Conservation (phyloP, 2,329 filamentous ascomycete genomes). For the Camillea tinctor region DNA sequence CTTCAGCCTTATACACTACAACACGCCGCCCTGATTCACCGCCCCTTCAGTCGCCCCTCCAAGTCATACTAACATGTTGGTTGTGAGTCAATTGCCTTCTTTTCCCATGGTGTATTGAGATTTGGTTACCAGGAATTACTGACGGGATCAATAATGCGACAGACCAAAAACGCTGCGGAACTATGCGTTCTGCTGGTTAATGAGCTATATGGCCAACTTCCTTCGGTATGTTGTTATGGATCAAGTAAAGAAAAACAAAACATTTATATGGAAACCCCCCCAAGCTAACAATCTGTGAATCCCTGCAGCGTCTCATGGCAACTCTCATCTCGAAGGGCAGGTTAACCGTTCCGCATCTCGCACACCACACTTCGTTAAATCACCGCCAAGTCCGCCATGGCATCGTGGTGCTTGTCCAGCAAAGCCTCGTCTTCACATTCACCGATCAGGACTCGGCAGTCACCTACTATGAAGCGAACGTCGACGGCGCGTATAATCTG, state of each 20-base stretch:
- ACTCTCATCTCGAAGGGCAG: conserved; percentile 77
- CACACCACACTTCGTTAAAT: conserved; percentile 69
- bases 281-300: conserved; percentile 13
- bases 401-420: conserved; percentile 81
- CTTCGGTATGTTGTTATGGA: conserved; percentile 66
- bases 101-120: conserved; percentile 1
- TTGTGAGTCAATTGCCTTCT: conserved; percentile 30
- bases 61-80: conserved; percentile 27
- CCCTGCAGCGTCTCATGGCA: conserved; percentile 74
- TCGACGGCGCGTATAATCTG: conserved; percentile 76
- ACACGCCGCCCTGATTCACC: too few species aligned
- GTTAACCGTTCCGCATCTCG: conserved; percentile 67
- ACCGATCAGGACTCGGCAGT: conserved; percentile 59
- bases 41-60: not conserved
- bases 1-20: too few species aligned
- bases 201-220: conserved; percentile 87
- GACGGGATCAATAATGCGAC: conserved; percentile 18
- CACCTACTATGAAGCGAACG: conserved; percentile 82
- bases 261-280: not conserved
- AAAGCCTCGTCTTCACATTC: conserved; percentile 78
- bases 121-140: conserved; percentile 12
- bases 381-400: conserved; percentile 77
- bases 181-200: conserved; percentile 87
- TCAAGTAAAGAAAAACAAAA: not conserved
- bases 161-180: conserved; percentile 77